Percentiles rank a stretch among this genome's conserved stretches.
These are phyloP conservation scores for Aspergillus affinis DNA, from an alignment of 495 filamentous ascomycete species.

Conservation along the genomic window DNA sequence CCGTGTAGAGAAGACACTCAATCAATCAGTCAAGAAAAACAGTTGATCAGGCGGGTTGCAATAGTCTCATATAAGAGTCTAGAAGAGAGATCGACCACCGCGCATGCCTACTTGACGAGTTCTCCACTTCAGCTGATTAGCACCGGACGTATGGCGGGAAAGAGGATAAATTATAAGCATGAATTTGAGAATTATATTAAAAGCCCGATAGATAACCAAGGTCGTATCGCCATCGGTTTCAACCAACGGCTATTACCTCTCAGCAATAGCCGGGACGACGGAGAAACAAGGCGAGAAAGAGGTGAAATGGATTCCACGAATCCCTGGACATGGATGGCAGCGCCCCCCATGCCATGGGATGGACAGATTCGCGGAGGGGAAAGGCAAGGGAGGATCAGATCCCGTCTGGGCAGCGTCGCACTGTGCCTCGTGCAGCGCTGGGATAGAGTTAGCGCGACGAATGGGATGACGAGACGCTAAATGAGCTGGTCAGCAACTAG, in stretches of 20 bases:
- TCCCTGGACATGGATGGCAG: slow-evolving; percentile 6
- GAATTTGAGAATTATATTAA: not conserved
- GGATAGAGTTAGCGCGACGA: slow-evolving; percentile 4
- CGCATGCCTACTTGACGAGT: not conserved
- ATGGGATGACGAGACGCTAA: not conserved
- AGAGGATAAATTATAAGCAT: not conserved
- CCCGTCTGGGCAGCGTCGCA: slow-evolving; percentile 2
- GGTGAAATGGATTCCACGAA: slow-evolving; percentile 23
- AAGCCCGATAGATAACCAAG: not conserved
- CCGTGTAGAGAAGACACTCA: not conserved
- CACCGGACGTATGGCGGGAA: not conserved
- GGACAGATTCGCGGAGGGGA: not conserved
- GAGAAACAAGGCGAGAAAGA: slow-evolving; percentile 14
- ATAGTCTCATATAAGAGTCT: not conserved
- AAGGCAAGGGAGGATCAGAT: slow-evolving; percentile 1
- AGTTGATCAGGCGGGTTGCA: not conserved
- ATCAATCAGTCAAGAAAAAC: not conserved
- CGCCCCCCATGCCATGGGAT: not conserved
- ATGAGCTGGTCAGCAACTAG: not conserved
- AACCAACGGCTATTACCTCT: not conserved
- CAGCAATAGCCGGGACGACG: not conserved
- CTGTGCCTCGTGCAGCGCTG: not conserved
- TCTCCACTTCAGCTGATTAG: not conserved
- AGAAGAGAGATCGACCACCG: not conserved
- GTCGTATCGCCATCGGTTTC: not conserved